Evolutionary conservation across 495 filamentous ascomycete genomes (phyloP).

Genomic region (Gamarada debralockiae): DNA sequence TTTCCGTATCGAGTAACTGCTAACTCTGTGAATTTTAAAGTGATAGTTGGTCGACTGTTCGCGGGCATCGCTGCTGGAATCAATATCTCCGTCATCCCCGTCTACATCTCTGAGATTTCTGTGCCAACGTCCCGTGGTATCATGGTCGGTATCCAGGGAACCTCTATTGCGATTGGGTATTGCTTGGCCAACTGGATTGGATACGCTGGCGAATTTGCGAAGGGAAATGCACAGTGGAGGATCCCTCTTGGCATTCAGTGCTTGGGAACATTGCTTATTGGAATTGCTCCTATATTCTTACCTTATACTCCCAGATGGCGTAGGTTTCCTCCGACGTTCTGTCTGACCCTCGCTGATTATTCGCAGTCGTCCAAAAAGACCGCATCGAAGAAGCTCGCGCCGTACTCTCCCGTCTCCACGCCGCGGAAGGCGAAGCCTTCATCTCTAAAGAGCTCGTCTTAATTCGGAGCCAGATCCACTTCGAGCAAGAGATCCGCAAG

Average conservation of each 20-base stretch:
- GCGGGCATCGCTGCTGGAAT: conserved; percentile 31
- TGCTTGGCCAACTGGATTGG: conserved; percentile 37
- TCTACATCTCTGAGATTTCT: conserved; percentile 21
- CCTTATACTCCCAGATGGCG: conserved; percentile 21
- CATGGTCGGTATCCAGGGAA: conserved; percentile 20
- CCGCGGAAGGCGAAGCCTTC: conserved; percentile 4
- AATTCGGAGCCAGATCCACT: conserved; percentile 10
- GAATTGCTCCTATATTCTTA: conserved; percentile 8
- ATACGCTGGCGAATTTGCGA: conserved; percentile 19
- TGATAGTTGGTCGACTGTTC: conserved; percentile 32
- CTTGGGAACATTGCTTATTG: conserved; percentile 14
- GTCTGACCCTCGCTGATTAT: neutral
- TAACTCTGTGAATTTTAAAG: no score
- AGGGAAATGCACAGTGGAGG: conserved; percentile 20
- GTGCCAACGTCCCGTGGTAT: conserved; percentile 14
- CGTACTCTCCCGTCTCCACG: conserved; percentile 6
- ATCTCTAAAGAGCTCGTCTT: conserved; percentile 7
- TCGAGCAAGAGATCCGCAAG: conserved; percentile 1
- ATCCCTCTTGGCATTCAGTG: conserved; percentile 23
- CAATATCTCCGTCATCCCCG: conserved; percentile 24
- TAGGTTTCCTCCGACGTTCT: conserved; percentile 4
- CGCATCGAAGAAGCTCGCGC: conserved; percentile 2
- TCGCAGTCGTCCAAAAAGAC: conserved; percentile 3
- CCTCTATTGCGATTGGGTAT: conserved; percentile 48
- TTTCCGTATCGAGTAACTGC: no score